These are phyloP conservation scores for Mycothermus thermophilus DNA, from an alignment of 495 filamentous ascomycete genomes.

Conservation along the genomic window DNA sequence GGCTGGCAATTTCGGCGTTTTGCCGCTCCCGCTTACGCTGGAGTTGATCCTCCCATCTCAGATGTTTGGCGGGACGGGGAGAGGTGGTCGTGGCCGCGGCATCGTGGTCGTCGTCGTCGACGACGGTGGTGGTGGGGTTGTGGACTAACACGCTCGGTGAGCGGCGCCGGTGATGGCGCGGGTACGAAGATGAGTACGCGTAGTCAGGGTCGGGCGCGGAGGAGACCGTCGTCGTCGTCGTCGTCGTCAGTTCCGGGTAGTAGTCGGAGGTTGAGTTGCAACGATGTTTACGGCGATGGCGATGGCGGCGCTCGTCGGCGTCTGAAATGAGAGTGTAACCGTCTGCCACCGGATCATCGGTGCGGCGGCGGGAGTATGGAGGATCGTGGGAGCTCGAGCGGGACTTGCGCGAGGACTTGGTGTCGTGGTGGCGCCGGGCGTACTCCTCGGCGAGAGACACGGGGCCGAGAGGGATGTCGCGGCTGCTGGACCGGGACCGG, in stretches of 20 bases:
- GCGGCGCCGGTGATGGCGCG: neutral
- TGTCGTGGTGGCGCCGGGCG: slow-evolving; percentile 7
- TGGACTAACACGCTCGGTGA: slow-evolving; percentile 2
- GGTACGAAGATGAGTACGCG: neutral
- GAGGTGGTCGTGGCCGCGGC: slow-evolving; percentile 12
- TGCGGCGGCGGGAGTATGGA: slow-evolving; percentile 10
- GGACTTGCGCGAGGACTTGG: slow-evolving; percentile 9
- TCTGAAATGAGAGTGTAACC: slow-evolving; percentile 12
- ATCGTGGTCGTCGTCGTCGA: slow-evolving; percentile 17
- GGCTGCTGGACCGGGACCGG: slow-evolving; percentile 7
- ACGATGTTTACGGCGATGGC: slow-evolving; percentile 12
- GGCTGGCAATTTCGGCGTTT: slow-evolving; percentile 26
- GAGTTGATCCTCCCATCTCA: slow-evolving; percentile 22
- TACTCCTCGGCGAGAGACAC: slow-evolving; percentile 12
- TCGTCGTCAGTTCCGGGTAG: neutral
- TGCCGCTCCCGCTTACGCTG: slow-evolving; percentile 13
- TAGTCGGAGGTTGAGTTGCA: too few relatives aligned
- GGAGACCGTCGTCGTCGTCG: neutral
- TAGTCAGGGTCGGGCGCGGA: neutral
- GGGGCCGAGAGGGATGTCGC: slow-evolving; percentile 10
- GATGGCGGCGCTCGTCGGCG: slow-evolving; percentile 17
- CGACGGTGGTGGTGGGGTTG: slow-evolving; percentile 11
- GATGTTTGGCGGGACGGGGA: slow-evolving; percentile 16
- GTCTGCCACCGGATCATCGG: slow-evolving; percentile 5
- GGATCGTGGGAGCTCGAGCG: slow-evolving; percentile 1